These are phyloP conservation scores for Meredithiella fracta DNA, from an alignment of 2,329 filamentous ascomycete genomes.

Conservation along the genomic window DNA sequence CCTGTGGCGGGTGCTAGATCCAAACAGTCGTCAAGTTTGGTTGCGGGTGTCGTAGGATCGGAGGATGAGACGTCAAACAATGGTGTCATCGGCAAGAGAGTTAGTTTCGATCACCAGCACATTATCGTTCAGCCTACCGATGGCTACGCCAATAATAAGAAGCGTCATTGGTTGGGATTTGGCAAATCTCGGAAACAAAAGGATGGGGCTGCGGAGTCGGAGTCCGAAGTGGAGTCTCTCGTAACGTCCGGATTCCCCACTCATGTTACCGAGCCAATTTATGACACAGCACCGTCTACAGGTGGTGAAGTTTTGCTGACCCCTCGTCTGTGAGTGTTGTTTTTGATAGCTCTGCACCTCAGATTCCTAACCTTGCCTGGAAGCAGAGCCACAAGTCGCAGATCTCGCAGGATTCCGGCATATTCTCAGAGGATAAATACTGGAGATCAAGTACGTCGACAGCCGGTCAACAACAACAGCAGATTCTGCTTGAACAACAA, in stretches of 20 bases:
- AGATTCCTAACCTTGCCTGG: constrained; percentile 8
- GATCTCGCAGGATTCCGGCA: constrained; percentile 2
- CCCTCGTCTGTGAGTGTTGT: neutral
- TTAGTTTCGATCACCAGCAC: constrained; percentile 12
- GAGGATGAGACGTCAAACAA: neutral
- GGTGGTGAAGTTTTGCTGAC: neutral
- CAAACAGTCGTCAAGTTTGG: neutral
- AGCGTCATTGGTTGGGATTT: constrained; percentile 7
- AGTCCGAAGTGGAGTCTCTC: constrained; percentile 1
- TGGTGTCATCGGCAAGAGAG: neutral
- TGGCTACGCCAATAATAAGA: constrained; percentile 10
- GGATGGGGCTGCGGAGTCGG: neutral
- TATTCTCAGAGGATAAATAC: constrained; percentile 1
- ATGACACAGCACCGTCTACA: neutral
- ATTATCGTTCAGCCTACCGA: constrained; percentile 10
- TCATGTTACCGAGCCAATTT: neutral
- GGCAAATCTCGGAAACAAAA: constrained; percentile 5
- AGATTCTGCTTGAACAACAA: too few relatives aligned
- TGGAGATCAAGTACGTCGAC: neutral
- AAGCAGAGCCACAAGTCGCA: constrained; percentile 4
- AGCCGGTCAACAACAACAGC: neutral
- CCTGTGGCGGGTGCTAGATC: neutral
- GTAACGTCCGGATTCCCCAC: neutral
- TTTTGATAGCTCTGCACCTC: neutral
- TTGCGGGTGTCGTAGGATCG: neutral